Conservation (phyloP, 106 monocot genomes). For the Dendrobium officinale region DNA sequence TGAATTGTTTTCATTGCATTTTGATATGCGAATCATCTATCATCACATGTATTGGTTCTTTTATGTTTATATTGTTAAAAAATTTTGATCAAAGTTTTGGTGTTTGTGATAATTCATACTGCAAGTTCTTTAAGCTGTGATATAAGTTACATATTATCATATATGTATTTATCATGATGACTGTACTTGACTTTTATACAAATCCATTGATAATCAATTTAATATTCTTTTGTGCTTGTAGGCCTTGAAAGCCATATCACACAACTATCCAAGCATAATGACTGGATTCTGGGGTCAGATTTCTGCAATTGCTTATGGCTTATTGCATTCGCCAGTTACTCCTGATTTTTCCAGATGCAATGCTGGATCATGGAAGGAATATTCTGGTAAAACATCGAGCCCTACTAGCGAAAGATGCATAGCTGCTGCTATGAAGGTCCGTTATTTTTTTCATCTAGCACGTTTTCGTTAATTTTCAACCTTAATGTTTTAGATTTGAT, state of each 20-base stretch:
- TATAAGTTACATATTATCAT: not conserved
- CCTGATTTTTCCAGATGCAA: conserved; percentile 28
- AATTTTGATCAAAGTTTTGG: not conserved
- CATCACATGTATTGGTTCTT: not conserved
- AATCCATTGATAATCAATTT: not conserved
- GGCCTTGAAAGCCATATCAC: conserved; percentile 55
- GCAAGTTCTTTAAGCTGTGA: not conserved
- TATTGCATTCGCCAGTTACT: conserved; percentile 17
- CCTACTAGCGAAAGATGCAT: conserved; percentile 41
- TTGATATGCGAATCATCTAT: not conserved
- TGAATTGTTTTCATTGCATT: not conserved
- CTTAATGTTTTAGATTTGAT: not conserved
- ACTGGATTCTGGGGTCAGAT: conserved; percentile 43
- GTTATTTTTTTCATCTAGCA: not conserved
- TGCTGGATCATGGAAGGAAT: conserved; percentile 29
- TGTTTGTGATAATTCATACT: not conserved
- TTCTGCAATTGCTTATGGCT: conserved; percentile 32
- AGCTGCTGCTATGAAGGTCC: conserved; percentile 64
- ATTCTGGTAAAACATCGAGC: conserved; percentile 24
- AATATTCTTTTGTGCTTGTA: conserved; percentile 22
- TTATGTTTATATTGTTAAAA: not conserved
- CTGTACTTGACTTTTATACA: not conserved
- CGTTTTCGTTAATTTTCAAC: not conserved
- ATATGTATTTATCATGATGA: not conserved
- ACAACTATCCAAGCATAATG: conserved; percentile 59